Conservation (phyloP, 257 asterid genomes). For the Solanum bulbocastanum region DNA sequence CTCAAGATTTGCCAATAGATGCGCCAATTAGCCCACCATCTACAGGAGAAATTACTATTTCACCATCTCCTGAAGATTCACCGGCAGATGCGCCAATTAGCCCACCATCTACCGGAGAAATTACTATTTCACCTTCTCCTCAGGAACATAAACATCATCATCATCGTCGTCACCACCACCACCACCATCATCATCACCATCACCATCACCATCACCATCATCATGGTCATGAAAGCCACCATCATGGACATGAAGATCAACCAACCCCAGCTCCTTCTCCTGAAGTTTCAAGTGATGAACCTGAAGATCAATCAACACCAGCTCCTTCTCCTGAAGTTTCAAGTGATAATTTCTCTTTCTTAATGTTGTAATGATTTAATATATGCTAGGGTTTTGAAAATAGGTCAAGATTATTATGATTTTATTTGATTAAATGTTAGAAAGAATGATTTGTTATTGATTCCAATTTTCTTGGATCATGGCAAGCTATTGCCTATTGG, state of each 20-base stretch:
- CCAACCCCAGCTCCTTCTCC: too few relatives aligned
- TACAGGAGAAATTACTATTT: not conserved
- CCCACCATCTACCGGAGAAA: not conserved
- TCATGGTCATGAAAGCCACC: not conserved
- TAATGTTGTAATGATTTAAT: not conserved
- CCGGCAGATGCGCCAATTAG: too few relatives aligned
- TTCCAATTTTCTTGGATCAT: not conserved
- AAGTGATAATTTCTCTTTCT: not conserved
- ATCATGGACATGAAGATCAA: not conserved
- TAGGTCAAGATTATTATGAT: too few relatives aligned
- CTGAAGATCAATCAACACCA: not conserved
- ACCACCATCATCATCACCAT: rapidly evolving
- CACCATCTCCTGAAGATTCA: not conserved
- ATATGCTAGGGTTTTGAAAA: not conserved
- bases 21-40: too few relatives aligned
- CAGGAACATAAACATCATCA: not conserved
- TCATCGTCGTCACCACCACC: not conserved
- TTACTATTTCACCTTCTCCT: not conserved
- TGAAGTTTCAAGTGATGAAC: too few relatives aligned
- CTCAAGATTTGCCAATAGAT: too few relatives aligned
- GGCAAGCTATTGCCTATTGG: not conserved
- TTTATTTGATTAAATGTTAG: not conserved
- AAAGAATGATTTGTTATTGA: not conserved
- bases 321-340: not conserved
- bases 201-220: not conserved